Evolutionary conservation across 2,329 filamentous ascomycete species (phyloP).

Genomic region (Colletotrichum magnum): DNA sequence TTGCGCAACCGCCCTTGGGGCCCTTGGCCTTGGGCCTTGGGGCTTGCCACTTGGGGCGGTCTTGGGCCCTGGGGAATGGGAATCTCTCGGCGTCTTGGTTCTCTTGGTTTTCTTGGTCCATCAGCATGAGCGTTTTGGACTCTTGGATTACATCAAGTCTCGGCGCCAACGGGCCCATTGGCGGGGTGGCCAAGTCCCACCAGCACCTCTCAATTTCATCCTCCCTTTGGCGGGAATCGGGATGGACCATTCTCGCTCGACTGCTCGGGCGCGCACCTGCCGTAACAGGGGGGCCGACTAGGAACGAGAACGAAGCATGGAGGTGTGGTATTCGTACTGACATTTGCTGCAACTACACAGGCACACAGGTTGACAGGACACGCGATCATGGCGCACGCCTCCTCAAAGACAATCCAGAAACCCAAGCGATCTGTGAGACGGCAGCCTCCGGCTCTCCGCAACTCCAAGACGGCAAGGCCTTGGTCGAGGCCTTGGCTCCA

Average conservation of each 20-base stretch:
- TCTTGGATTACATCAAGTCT: conserved; percentile 40
- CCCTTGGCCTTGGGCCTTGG: neutral
- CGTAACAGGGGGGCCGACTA: neutral
- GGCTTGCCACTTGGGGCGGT: neutral
- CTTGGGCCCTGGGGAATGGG: conserved; percentile 2
- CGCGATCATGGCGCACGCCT: conserved; percentile 25
- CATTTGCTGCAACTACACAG: neutral
- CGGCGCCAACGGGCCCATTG: conserved; percentile 22
- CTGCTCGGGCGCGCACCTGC: conserved; percentile 15
- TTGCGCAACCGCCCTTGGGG: conserved; percentile 6
- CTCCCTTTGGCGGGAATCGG: conserved; percentile 5
- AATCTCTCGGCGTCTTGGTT: conserved; percentile 35
- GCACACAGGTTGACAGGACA: neutral
- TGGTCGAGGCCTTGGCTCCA: conserved; percentile 25
- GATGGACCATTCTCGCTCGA: neutral
- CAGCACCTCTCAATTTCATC: conserved; percentile 24
- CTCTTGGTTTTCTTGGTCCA: conserved; percentile 9
- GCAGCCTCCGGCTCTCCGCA: neutral
- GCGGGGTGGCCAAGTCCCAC: conserved; percentile 26
- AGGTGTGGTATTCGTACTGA: neutral
- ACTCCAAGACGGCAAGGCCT: conserved; percentile 25
- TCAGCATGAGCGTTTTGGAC: conserved; percentile 28
- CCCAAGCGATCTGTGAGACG: neutral
- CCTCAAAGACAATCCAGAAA: conserved; percentile 1
- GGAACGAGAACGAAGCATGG: neutral